Evolutionary conservation across 306 rosid species (phyloP).

Genomic region (Prunus padus): DNA sequence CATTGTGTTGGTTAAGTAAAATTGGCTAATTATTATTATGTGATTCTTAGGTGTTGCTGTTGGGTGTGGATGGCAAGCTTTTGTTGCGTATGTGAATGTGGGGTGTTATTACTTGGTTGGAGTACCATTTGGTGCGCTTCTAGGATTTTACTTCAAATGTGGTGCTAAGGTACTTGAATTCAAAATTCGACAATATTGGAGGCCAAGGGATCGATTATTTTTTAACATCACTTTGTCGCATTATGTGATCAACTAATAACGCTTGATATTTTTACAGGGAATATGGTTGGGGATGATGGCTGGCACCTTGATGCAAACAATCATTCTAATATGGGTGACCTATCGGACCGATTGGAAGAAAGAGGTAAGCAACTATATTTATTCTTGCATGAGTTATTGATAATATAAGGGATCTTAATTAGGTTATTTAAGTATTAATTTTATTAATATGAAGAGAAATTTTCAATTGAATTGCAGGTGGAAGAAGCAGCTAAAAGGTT

Average conservation of each 20-base stretch:
- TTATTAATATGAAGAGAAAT: not conserved
- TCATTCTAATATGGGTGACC: constrained; percentile 58
- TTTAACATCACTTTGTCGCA: not conserved
- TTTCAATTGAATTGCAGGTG: constrained; percentile 42
- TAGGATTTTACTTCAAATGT: constrained; percentile 61
- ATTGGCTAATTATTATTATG: not conserved
- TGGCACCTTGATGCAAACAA: constrained; percentile 64
- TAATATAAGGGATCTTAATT: not conserved
- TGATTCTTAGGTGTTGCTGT: constrained; percentile 69
- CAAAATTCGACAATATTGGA: not conserved
- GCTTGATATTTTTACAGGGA: constrained; percentile 37
- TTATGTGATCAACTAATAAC: not conserved
- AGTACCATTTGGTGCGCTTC: constrained; percentile 53
- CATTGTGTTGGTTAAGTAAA: not conserved
- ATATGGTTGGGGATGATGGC: constrained; percentile 75
- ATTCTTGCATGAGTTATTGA: not conserved
- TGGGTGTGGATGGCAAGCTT: constrained; percentile 95
- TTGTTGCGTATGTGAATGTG: constrained; percentile 75
- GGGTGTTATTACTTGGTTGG: constrained; percentile 68
- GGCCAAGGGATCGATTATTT: too few species aligned
- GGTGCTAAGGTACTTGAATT: constrained; percentile 59
- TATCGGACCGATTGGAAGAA: constrained; percentile 63
- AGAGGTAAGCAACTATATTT: constrained; percentile 42
- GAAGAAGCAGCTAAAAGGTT: constrained; percentile 60
- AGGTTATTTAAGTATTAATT: not conserved